A percentile compares a stretch with the other conserved stretches of the same genome.
These are phyloP conservation scores for Symbiodinium pilosum DNA, from an alignment of 73 alveolate genomes.

Conservation along the genomic window DNA sequence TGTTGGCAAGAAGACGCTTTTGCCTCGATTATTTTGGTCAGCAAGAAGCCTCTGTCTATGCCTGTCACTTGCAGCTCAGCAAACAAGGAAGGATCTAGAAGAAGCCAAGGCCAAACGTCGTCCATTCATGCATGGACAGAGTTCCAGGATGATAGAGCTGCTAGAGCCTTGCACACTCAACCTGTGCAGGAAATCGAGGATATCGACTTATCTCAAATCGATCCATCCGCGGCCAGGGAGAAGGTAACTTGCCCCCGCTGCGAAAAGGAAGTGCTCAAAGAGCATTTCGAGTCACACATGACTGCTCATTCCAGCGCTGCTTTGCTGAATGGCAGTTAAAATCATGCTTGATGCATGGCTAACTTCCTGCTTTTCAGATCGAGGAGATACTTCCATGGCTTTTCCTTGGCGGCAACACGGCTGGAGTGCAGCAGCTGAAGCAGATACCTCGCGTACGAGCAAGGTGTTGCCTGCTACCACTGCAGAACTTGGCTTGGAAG, in stretches of 20 bases:
- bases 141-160: too few species aligned
- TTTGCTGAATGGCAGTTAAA: neutral
- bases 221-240: constrained; percentile 50
- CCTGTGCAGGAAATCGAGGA: constrained; percentile 48
- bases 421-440: neutral
- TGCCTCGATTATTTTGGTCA: neutral
- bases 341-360: neutral
- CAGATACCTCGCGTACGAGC: too few species aligned
- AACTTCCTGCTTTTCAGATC: neutral
- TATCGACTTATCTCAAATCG: constrained; percentile 67
- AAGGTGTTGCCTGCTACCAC: too few species aligned
- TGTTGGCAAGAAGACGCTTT: constrained; percentile 43
- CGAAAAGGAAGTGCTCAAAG: constrained; percentile 46
- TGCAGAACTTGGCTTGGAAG: neutral
- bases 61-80: neutral
- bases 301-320: constrained; percentile 64
- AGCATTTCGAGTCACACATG: constrained; percentile 59
- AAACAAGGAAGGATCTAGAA: constrained; percentile 33
- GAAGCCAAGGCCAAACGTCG: constrained; percentile 84
- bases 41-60: neutral
- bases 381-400: constrained; percentile 76
- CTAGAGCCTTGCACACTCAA: neutral
- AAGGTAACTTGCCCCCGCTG: constrained; percentile 61
- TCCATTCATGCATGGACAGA: too few species aligned
- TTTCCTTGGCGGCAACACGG: constrained; percentile 41